Base-by-base conservation (phyloP, 306 rosid species). In the Prinsepia uniflora region DNA sequence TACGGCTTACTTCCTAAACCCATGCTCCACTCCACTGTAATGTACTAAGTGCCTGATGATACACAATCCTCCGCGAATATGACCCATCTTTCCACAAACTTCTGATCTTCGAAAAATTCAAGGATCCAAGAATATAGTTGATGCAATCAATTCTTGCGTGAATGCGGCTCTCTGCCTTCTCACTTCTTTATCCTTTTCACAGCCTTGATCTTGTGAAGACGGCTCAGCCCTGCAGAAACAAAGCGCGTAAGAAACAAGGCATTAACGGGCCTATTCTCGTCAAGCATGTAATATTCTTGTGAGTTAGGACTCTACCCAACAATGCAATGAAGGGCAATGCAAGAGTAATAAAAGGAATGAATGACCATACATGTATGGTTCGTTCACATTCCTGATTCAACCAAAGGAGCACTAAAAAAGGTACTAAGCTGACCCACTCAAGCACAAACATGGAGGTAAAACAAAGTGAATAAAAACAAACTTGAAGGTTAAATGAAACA, bases 141-240 rank as follows among this genome's bases (percentile, higher is more conserved):
- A 95, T 57, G 67, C 61, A 15, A 85, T 64, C 84, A 95, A 65
- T 67, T 82, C 76, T 67, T 87, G 96, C 81, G 80, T 92, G 48
- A 91, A 95, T 46, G 78, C 72, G 13, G 91, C 96, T 76, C 80
- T 87, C 74, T 76, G 73, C 80, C 72, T 80, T 73, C 49, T 83
- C 89, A 89, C 96, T 80, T 76, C 85, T 34, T 55, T 77, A 74
- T 91, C 87, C 83, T 74, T 74, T 60, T 76, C 82, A 65, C 72
- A 84, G 55, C 49, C 81, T 40, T 54, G 71, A 44, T 73, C 70
- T 45, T 19, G 50, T 47, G 65, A 71, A 76, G 77, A 77, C 36
- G 81, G 62, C 63, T 43, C 65, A 8, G 64, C 20, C 36, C 97
- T 94, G 85, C 91, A 81, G 59, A 54, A 13, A 47, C 49, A 72